Evolutionary conservation across 1,139 yeast species (phyloP).

Genomic region (Arxiozyma slooffiae): DNA sequence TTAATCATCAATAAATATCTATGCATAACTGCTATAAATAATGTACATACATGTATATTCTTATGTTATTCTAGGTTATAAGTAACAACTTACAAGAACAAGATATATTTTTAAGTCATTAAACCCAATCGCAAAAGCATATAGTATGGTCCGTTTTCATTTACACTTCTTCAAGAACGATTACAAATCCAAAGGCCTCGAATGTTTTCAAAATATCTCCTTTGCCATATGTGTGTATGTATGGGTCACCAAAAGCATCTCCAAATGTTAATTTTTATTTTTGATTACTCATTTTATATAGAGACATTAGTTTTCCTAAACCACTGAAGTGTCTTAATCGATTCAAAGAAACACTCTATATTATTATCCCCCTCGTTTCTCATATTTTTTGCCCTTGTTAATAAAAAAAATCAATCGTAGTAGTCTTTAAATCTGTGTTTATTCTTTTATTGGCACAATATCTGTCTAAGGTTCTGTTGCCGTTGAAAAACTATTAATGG

Average conservation of each 20-base stretch:
- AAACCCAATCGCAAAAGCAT: slow-evolving; percentile 36
- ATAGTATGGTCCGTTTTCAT: slow-evolving; percentile 28
- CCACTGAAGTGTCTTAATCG: slow-evolving; percentile 10
- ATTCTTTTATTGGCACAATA: too few species aligned
- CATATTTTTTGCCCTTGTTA: too few species aligned
- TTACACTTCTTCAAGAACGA: slow-evolving; percentile 29
- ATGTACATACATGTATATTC: neutral
- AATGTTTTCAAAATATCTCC: slow-evolving; percentile 43
- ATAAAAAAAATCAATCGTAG: too few species aligned
- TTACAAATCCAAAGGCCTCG: slow-evolving; percentile 53
- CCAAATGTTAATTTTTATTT: slow-evolving; percentile 4
- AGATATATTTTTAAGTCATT: neutral
- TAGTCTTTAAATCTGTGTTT: too few species aligned
- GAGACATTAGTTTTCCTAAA: neutral
- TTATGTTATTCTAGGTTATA: neutral
- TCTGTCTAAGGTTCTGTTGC: slow-evolving; percentile 6
- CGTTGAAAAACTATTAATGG: neutral
- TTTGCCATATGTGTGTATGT: slow-evolving; percentile 43
- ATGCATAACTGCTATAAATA: neutral
- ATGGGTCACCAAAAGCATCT: slow-evolving; percentile 34
- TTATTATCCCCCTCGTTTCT: too few species aligned
- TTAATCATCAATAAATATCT: neutral
- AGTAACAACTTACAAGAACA: neutral
- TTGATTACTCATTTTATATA: neutral
- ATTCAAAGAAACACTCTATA: too few species aligned